Evolutionary conservation across 768 basidiomycete species (phyloP).

Genomic region (Hirschioporus abietinus): DNA sequence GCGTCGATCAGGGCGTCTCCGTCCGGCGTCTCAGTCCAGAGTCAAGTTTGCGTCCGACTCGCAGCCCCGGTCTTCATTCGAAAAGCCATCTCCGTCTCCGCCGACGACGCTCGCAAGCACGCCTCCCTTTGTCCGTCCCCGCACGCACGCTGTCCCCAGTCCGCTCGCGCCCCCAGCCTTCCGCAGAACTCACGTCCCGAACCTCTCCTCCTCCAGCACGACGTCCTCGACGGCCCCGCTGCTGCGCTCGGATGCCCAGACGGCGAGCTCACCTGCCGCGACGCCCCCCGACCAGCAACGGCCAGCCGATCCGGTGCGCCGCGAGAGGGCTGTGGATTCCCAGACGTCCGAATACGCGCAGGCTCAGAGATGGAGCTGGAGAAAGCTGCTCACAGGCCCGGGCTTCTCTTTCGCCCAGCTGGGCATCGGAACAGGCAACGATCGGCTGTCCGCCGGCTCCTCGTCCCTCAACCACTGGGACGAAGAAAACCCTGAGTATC

Average conservation of each 20-base stretch:
- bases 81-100: not conserved
- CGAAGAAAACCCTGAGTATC: not conserved
- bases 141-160: not conserved
- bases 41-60: constrained; percentile 8
- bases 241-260: not conserved
- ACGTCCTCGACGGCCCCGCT: not conserved
- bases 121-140: too few species aligned
- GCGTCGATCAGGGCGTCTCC: constrained; percentile 3
- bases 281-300: too few species aligned
- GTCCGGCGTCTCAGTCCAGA: constrained; percentile 8
- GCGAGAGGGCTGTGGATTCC: not conserved
- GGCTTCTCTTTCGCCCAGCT: not conserved
- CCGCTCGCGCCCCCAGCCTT: not conserved
- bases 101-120: too few species aligned
- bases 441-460: not conserved
- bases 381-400: not conserved
- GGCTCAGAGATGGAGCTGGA: not conserved
- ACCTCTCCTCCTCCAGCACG: not conserved
- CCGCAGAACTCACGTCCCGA: not conserved
- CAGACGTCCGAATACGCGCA: too few species aligned
- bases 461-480: not conserved
- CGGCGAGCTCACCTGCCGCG: too few species aligned
- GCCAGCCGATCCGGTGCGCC: not conserved
- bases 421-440: not conserved
- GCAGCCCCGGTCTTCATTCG: constrained; percentile 23